Conservation (phyloP, 2,329 filamentous ascomycete genomes). For the Dactylellina sp. region DNA sequence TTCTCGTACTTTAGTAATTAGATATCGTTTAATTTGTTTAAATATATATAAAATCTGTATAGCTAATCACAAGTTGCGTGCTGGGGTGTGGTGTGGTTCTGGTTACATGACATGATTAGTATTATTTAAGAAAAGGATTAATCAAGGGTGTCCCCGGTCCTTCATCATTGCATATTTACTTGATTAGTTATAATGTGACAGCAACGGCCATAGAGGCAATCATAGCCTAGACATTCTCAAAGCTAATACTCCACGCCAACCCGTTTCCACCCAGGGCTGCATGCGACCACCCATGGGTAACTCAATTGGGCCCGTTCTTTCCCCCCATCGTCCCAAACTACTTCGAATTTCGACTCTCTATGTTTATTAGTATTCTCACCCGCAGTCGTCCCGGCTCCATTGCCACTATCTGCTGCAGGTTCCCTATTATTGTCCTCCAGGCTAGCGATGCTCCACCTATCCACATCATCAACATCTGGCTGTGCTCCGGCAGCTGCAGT, state of each 20-base stretch:
- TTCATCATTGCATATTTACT: too few relatives aligned
- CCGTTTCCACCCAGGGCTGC: constrained; percentile 3
- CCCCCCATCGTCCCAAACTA: background rate
- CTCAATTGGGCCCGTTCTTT: constrained; percentile 21
- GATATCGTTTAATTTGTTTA: too few relatives aligned
- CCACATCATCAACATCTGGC: constrained; percentile 2
- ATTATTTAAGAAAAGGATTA: too few relatives aligned
- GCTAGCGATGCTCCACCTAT: constrained; percentile 36
- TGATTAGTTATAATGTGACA: too few relatives aligned
- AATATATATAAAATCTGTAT: too few relatives aligned
- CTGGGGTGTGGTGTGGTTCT: too few relatives aligned
- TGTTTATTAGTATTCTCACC: background rate
- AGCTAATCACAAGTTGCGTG: too few relatives aligned
- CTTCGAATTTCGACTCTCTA: too few relatives aligned
- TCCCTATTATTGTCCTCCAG: constrained; percentile 2
- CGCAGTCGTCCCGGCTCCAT: background rate
- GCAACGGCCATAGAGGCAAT: too few relatives aligned
- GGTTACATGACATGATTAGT: too few relatives aligned
- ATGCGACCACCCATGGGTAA: constrained; percentile 33
- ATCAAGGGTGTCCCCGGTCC: too few relatives aligned
- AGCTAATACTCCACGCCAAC: background rate
- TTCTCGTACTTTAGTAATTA: too few relatives aligned
- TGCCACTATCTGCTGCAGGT: background rate
- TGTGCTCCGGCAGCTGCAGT: background rate
- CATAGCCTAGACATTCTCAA: background rate